Base-by-base conservation (phyloP, 2,329 filamentous ascomycete species). In the Fusarium subtropicale region DNA sequence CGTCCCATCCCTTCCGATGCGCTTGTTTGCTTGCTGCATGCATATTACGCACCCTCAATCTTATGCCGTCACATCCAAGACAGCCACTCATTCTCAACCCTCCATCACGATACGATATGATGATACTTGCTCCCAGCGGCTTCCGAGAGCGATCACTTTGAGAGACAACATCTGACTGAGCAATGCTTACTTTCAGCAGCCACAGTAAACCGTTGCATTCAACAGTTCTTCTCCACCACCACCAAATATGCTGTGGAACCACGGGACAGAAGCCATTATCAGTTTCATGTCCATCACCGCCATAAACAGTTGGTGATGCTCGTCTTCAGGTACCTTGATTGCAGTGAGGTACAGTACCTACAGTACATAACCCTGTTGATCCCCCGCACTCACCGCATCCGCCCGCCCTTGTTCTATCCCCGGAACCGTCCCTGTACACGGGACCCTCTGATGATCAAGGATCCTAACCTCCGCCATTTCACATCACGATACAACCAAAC, bases 341-440 rank as follows among this genome's bases (percentile, higher is more conserved):
- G 28, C 60, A 38, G 33, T 39, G 8, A 28, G 24, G 18, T 28
- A 51, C 22, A 56, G 20, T 28, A 51, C 20, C 20, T 22, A 22
- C 26, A 52, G 22, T 58, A 53, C 47, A 58, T 48, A 53, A 39
- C 33, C 42, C n/a, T 39, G 64, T 54, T 63, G 47, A 66, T 62
- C 64, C 69, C 71, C 71, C 71, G 69, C 71, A 74, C 69, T 68
- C 71, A 74, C 71, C 71, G 70, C 69, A 71, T 68, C 71, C 59
- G 59, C 57, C 61, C 24, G 50, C 39, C 52, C 59, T 69, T 60
- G 63, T 57, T 65, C 61, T 38, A 60, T 64, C 64, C 55, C 57
- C 66, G 66, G 58, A 68, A 70, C 60, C 30, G 30, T 58, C 42
- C 36, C 57, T 55, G 36, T 31, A 44, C 54, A 71, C 47, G 51